Base-by-base conservation (phyloP, 129 eudicot species). In the Pittosporum tobira region DNA sequence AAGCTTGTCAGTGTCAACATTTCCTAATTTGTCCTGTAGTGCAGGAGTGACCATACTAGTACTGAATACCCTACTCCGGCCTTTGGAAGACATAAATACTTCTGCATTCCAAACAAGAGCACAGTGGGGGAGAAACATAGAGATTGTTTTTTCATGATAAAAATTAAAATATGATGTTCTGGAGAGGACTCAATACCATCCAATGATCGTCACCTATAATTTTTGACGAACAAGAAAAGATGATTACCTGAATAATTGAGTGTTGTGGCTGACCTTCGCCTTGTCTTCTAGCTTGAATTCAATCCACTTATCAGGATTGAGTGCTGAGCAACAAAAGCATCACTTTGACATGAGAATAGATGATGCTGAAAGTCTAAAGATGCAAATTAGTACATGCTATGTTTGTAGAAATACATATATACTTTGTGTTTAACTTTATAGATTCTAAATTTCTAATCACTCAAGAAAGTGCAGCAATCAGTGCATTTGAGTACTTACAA, bases 191-290 rank as follows among this genome's bases (percentile, higher is more conserved):
- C 11, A 27, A 25, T 25, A 54, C 60, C 24, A 44, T 29, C 45
- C 56, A 58, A 62, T 22, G 48, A 49, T 44, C 48, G 4, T 44
- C 48, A 57, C 22, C 30, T 6, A 45, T 34, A 31, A 5, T 47
- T 18, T 25, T 69, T 27, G 53, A 52, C 24, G 23, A 66, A 66
- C 7, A 57, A 59, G 37, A 40, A 20, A 66, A 34, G 57, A 29
- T 31, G 1, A 47, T 72, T 45, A 87, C 99, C 99, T 87, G 88
- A 68, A 93, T 76, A 93, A 61, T 23, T 87, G 89, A 60, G 94
- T 75, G 66, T 93, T 93, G 75, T 87, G 96, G 80, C 88, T 86
- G 84, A 88, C 94, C 70, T 74, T 87, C 70, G 88, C 94, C 75
- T 70, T 83, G 53, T 93, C 96, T 74, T 83, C 84, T 64, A 93